Evolutionary conservation across 768 basidiomycete genomes (phyloP), one percentile per base, ranked within the genome.

Genomic region (Leccinum rimulosum): DNA sequence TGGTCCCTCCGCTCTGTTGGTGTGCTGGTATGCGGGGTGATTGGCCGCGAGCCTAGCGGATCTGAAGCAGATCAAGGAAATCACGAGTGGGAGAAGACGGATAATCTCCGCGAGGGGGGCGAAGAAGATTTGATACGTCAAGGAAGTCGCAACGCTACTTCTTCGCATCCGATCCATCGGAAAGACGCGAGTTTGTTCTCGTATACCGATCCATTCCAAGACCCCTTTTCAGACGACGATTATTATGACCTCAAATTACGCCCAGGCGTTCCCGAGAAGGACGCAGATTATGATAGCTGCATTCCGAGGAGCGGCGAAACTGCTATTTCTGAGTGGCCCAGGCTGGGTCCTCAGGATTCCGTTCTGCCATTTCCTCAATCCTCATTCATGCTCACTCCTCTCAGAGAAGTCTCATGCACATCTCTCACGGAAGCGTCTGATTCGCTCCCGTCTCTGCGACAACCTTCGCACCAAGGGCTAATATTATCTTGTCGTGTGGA

Each of bases 1-100:
- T 85, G 83, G 84, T 85, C 85, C 25, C 62, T 86, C 56, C 77
- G 70, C 68, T 86, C 59, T 70, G 77, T 59, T 61, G 35, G 63
- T 50, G 72, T 64, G 35, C 50, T 62, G 61, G 71, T 71, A 15
- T 71, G 66, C 10, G 64, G 70, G 35, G 57, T 68, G 59, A 62
- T 72, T 55, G 66, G 73, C 36, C 67, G 64, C 30, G 72, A 71
- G 52, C 60, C 70, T n/a, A 70, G 72, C 52, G 53, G 60, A 50
- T 62, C 70, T 57, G 64, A 56, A 49, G 61, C 36, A 36, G 50
- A 60, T 55, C 63, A 59, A 60, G 58, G 52, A 40, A 51, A 55
- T 50, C 61, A 45, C 40, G 60, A 64, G 36, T 61, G 66, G 70
- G 63, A 74, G 56, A 68, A 64, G 58, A 45, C 50, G 22, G 50